Conservation (phyloP, 2,329 filamentous ascomycete species). For the Aschersonia sp. region DNA sequence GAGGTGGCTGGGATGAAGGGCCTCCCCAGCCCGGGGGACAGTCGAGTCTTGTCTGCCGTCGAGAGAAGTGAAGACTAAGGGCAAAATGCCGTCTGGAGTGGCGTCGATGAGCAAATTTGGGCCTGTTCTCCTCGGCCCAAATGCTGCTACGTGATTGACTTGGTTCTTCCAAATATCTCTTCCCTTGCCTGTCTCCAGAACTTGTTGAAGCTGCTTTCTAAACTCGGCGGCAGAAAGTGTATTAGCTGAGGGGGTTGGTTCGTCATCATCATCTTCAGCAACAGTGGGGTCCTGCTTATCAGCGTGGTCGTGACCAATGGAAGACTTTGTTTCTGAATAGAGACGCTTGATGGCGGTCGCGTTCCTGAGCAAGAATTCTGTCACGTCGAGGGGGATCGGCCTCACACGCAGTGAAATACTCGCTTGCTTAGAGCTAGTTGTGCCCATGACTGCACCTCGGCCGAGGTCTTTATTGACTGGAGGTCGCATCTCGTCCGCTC, state of each 20-base stretch:
- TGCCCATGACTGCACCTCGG: constrained; percentile 60
- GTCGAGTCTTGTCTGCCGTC: constrained; percentile 13
- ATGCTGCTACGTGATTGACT: constrained; percentile 73
- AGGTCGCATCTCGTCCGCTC: constrained; percentile 80
- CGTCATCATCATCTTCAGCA: constrained; percentile 20
- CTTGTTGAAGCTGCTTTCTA: constrained; percentile 52
- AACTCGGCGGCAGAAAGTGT: constrained; percentile 63
- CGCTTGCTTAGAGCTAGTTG: constrained; percentile 77
- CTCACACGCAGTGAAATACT: constrained; percentile 62
- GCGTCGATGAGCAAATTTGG: constrained; percentile 83
- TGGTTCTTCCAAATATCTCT: constrained; percentile 62
- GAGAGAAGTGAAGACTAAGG: constrained; percentile 46
- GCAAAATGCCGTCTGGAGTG: constrained; percentile 56
- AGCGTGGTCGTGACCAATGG: constrained; percentile 13
- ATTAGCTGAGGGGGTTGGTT: constrained; percentile 28
- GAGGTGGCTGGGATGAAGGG: constrained; percentile 51
- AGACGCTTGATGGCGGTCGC: constrained; percentile 63
- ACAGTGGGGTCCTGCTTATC: constrained; percentile 15
- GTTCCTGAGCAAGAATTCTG: constrained; percentile 75
- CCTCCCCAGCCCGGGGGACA: constrained; percentile 28
- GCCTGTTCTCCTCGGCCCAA: constrained; percentile 72
- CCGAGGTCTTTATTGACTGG: constrained; percentile 76
- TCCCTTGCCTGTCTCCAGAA: constrained; percentile 58
- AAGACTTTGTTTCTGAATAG: constrained; percentile 51
- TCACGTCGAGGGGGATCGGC: constrained; percentile 65